Percentiles rank a stretch among this genome's conserved stretches.
Conservation (phyloP, 2,329 filamentous ascomycete genomes). For the Harringtonia lauricola region DNA sequence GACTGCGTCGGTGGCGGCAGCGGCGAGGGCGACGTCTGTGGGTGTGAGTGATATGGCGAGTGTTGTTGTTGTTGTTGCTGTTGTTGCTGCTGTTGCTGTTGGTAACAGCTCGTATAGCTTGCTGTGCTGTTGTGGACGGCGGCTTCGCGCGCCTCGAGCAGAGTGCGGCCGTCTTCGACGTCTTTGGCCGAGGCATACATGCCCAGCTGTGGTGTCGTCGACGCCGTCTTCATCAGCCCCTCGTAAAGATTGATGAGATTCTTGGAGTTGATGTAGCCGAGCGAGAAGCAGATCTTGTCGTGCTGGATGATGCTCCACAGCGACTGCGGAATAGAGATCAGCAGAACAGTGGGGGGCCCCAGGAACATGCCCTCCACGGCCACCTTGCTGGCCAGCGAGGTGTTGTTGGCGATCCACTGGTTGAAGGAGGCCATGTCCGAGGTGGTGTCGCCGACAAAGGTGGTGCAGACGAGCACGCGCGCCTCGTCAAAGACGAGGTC, state of each 20-base stretch:
- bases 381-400: constrained; percentile 44
- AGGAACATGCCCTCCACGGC: constrained; percentile 58
- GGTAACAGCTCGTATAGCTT: neutral
- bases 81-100: constrained; percentile 6
- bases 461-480: constrained; percentile 55
- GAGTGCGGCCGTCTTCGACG: constrained; percentile 44
- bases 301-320: constrained; percentile 55
- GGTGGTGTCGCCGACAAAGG: constrained; percentile 54
- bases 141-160: constrained; percentile 40
- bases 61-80: constrained; percentile 2
- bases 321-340: constrained; percentile 54
- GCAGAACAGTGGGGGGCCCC: constrained; percentile 53
- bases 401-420: constrained; percentile 52
- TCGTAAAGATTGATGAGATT: constrained; percentile 57
- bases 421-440: constrained; percentile 56
- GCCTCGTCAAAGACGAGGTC: constrained; percentile 51
- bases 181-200: constrained; percentile 34
- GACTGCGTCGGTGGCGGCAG: neutral
- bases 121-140: constrained; percentile 13
- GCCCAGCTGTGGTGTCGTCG: constrained; percentile 12
- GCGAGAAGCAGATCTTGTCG: constrained; percentile 54
- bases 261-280: constrained; percentile 55
- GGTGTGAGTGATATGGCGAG: constrained; percentile 1
- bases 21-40: neutral
- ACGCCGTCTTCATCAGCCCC: constrained; percentile 37